A percentile compares a stretch with the other conserved stretches of the same genome.
Evolutionary conservation across 2,329 filamentous ascomycete species (phyloP).

Genomic region (Exophiala oligosperma): DNA sequence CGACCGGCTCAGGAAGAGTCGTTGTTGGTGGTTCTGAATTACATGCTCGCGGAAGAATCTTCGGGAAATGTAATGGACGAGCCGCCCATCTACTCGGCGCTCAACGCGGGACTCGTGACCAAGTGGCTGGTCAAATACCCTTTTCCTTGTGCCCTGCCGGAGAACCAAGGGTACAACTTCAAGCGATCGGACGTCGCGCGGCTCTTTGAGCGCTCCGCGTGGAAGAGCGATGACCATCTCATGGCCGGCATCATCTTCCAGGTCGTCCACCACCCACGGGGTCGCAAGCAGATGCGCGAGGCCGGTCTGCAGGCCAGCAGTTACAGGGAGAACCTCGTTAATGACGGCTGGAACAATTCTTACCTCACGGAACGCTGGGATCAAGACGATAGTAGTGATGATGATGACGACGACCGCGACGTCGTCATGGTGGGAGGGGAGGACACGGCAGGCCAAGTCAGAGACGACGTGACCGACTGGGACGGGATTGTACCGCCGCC

Average conservation of each 20-base stretch:
- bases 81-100: slow-evolving; percentile 46
- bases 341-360: not conserved
- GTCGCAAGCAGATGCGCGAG: slow-evolving; percentile 42
- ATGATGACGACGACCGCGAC: slow-evolving; percentile 49
- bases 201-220: slow-evolving; percentile 39
- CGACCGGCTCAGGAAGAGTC: slow-evolving; percentile 45
- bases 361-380: not conserved
- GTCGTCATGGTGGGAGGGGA: slow-evolving; percentile 54
- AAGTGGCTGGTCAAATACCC: slow-evolving; percentile 74
- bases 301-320: slow-evolving; percentile 45
- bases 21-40: slow-evolving; percentile 56
- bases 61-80: not conserved
- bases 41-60: slow-evolving; percentile 45
- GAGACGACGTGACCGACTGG: slow-evolving; percentile 11
- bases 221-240: slow-evolving; percentile 42
- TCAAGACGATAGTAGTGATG: slow-evolving; percentile 49
- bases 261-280: slow-evolving; percentile 40
- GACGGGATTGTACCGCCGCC: slow-evolving; percentile 1
- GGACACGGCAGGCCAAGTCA: slow-evolving; percentile 44
- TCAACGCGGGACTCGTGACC: slow-evolving; percentile 66
- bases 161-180: slow-evolving; percentile 46
- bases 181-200: slow-evolving; percentile 41
- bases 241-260: slow-evolving; percentile 46
- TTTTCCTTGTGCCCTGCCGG: slow-evolving; percentile 57
- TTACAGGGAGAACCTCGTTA: slow-evolving; percentile 34